Conservation (phyloP, 345 rosid species). For the Lumnitzera littorea region DNA sequence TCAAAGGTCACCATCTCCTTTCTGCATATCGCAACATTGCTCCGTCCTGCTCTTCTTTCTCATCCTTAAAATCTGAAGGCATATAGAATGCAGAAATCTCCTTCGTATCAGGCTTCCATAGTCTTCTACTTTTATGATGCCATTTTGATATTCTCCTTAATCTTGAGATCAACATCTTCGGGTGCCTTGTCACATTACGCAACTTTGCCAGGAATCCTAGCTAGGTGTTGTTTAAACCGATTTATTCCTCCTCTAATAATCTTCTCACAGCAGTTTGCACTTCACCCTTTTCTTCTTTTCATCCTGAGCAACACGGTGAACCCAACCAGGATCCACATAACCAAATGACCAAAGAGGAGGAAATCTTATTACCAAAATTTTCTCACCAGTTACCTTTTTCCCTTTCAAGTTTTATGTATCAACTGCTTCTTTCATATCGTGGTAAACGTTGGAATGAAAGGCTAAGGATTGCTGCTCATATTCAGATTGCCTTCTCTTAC, state of each 20-base stretch:
- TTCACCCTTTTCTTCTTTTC: constrained; percentile 40
- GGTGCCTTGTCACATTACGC: constrained; percentile 38
- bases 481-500: constrained; percentile 20
- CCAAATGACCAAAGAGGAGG: constrained; percentile 36
- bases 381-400: constrained; percentile 19
- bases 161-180: constrained; percentile 34
- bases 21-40: constrained; percentile 12
- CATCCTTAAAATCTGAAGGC: constrained; percentile 28
- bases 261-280: constrained; percentile 40
- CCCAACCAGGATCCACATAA: constrained; percentile 47
- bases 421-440: constrained; percentile 19
- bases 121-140: constrained; percentile 35
- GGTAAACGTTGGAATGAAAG: constrained; percentile 11
- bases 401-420: constrained; percentile 17
- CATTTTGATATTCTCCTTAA: constrained; percentile 44
- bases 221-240: constrained; percentile 44
- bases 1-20: constrained; percentile 13
- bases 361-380: constrained; percentile 13
- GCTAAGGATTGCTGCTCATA: constrained; percentile 17
- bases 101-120: constrained; percentile 15
- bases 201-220: constrained; percentile 47
- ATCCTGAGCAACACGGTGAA: constrained; percentile 39
- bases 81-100: constrained; percentile 20
- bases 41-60: constrained; percentile 23
- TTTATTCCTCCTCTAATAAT: constrained; percentile 47